Evolutionary conservation across 2,329 filamentous ascomycete genomes (phyloP).

Genomic region (Xenoacremonium recifei): DNA sequence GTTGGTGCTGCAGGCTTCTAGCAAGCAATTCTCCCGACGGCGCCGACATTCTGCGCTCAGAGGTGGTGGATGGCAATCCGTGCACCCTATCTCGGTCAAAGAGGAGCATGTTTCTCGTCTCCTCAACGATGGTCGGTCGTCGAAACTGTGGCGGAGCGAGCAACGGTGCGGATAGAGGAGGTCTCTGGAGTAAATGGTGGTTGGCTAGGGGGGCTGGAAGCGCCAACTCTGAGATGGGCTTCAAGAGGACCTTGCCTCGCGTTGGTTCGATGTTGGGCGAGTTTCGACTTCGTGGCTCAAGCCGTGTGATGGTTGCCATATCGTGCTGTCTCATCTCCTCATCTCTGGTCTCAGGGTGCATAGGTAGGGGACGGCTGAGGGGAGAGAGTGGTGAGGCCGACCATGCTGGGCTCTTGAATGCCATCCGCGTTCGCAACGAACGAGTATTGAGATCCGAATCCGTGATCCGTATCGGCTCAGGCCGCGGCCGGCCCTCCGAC

Average conservation of each 20-base stretch:
- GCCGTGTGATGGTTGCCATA: slow-evolving; percentile 13
- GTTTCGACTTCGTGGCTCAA: slow-evolving; percentile 9
- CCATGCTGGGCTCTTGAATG: slow-evolving; percentile 22
- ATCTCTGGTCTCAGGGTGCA: slow-evolving; percentile 16
- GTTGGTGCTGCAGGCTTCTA: slow-evolving; percentile 22
- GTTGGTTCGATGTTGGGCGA: slow-evolving; percentile 7
- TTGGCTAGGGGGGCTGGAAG: slow-evolving; percentile 7
- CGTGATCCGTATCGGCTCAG: slow-evolving; percentile 22
- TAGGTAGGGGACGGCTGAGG: slow-evolving; percentile 12
- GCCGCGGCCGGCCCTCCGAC: slow-evolving; percentile 17
- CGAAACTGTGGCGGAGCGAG: slow-evolving; percentile 7
- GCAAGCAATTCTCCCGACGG: slow-evolving; percentile 12
- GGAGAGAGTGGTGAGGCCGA: slow-evolving; percentile 20
- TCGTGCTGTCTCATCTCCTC: slow-evolving; percentile 16
- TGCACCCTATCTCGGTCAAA: slow-evolving; percentile 6
- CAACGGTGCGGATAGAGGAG: slow-evolving; percentile 22
- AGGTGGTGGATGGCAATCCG: neutral
- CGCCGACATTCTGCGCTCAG: slow-evolving; percentile 20
- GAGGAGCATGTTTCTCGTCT: slow-evolving; percentile 17
- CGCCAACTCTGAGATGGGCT: slow-evolving; percentile 13
- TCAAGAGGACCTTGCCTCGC: slow-evolving; percentile 12
- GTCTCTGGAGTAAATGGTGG: slow-evolving; percentile 5
- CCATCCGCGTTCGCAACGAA: slow-evolving; percentile 9
- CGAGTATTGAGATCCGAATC: slow-evolving; percentile 12
- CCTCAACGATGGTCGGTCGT: slow-evolving; percentile 17